Conservation (phyloP, 805 yeast species). For the Groenewaldozyma tartarivorans region DNA sequence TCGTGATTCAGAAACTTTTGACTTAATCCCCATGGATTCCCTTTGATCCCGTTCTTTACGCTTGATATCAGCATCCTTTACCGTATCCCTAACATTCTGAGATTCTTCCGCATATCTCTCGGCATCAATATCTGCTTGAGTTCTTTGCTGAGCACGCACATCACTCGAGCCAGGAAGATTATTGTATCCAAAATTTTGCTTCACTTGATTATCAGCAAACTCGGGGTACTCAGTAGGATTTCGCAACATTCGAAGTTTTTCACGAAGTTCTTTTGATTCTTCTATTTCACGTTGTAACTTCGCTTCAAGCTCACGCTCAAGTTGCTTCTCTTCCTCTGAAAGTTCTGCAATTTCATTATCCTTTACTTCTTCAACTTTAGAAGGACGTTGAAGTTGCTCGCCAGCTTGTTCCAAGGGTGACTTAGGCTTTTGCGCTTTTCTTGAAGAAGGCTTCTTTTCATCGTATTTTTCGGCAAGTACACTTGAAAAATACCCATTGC, state of each 20-base stretch:
- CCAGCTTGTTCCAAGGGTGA: background rate
- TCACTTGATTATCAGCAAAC: no score
- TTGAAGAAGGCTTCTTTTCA: background rate
- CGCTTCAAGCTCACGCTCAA: background rate
- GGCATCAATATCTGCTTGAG: background rate
- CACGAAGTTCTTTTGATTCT: background rate
- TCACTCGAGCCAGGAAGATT: background rate
- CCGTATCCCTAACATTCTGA: background rate
- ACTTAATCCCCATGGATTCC: no score
- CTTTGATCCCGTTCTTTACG: background rate
- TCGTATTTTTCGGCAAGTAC: background rate
- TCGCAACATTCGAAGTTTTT: background rate
- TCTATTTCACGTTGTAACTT: background rate
- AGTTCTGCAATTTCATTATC: conserved; percentile 2
- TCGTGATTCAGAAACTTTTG: no score
- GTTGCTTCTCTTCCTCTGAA: background rate
- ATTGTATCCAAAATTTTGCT: no score
- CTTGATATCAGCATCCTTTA: background rate
- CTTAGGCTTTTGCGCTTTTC: background rate
- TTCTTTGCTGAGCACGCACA: background rate
- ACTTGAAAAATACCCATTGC: conserved; percentile 2
- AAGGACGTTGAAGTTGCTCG: conserved; percentile 2
- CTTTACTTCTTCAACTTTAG: background rate
- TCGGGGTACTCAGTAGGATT: no score
- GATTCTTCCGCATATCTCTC: background rate